phyloP scores from a whole-genome alignment of 1,284 basidiomycete genomes.

The Tilletia setariae region DNA sequence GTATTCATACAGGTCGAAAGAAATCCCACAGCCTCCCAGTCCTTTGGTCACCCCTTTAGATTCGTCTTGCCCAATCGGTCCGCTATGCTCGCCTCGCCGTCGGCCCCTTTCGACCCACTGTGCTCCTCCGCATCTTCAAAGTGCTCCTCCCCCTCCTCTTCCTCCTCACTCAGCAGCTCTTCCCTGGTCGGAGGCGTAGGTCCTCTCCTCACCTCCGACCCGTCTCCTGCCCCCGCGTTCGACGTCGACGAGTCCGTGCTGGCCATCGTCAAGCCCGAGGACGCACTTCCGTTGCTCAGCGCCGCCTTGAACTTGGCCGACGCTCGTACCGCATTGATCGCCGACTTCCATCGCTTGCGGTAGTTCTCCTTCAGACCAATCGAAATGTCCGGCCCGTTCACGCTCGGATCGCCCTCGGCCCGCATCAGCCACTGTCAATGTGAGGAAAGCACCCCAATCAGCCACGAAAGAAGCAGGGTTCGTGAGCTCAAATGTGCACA shows the following conservation, averaged over 20 bases:
- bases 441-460: neutral
- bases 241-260: too few species aligned
- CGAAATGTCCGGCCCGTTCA: constrained; percentile 39
- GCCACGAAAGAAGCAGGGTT: too few species aligned
- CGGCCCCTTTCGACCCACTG: neutral
- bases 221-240: neutral
- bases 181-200: constrained; percentile 3
- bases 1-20: too few species aligned
- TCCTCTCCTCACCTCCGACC: neutral
- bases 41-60: too few species aligned
- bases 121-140: constrained; percentile 7
- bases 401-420: constrained; percentile 24
- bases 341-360: constrained; percentile 49
- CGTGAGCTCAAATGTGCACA: neutral
- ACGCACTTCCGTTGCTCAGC: neutral
- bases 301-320: constrained; percentile 44
- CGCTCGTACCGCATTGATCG: constrained; percentile 51
- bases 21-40: too few species aligned
- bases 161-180: constrained; percentile 6
- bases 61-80: too few species aligned
- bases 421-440: constrained; percentile 38
- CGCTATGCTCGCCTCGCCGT: neutral
- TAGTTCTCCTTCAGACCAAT: constrained; percentile 53
- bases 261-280: too few species aligned
- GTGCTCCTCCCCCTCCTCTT: neutral